A percentile compares a stretch with the other conserved stretches of the same genome.
Conservation (phyloP, 805 yeast genomes). For the Helenozyma rhizophorensis region DNA sequence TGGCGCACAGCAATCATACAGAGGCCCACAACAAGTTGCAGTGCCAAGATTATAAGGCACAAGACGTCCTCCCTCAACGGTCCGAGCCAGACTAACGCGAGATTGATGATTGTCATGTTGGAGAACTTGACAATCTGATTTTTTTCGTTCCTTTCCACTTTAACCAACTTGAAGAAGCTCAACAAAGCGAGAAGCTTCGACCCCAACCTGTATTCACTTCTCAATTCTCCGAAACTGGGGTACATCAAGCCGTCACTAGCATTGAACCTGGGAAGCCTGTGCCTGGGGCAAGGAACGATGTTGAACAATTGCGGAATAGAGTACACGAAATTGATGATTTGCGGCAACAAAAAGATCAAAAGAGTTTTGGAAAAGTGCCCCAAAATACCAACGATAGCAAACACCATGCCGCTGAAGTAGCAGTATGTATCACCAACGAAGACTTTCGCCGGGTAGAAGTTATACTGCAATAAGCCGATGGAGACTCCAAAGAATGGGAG, state of each 20-base stretch:
- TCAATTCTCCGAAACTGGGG: slow-evolving; percentile 46
- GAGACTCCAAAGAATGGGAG: slow-evolving; percentile 88
- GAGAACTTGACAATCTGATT: slow-evolving; percentile 46
- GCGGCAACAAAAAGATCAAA: slow-evolving; percentile 82
- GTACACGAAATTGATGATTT: slow-evolving; percentile 82
- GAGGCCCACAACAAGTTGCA: slow-evolving; percentile 68
- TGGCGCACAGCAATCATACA: slow-evolving; percentile 70
- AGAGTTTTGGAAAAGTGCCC: slow-evolving; percentile 96
- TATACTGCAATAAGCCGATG: slow-evolving; percentile 66
- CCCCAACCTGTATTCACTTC: slow-evolving; percentile 22
- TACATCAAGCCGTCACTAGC: slow-evolving; percentile 65
- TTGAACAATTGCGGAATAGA: slow-evolving; percentile 90
- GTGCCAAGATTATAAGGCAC: slow-evolving; percentile 51
- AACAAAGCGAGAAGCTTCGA: slow-evolving; percentile 40
- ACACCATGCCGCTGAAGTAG: slow-evolving; percentile 97
- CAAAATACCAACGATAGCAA: slow-evolving; percentile 92
- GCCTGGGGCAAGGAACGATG: slow-evolving; percentile 91
- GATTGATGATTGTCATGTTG: slow-evolving; percentile 84
- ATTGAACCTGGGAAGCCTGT: slow-evolving; percentile 80
- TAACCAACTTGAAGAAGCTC: slow-evolving; percentile 47
- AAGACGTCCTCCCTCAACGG: slow-evolving; percentile 82
- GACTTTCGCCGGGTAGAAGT: slow-evolving; percentile 88
- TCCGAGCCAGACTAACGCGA: slow-evolving; percentile 80
- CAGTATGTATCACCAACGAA: slow-evolving; percentile 99
- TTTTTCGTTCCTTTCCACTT: slow-evolving; percentile 19